Percentiles rank a stretch among this genome's conserved stretches.
Conservation (phyloP, 2,329 filamentous ascomycete genomes). For the Aspergillus niger region DNA sequence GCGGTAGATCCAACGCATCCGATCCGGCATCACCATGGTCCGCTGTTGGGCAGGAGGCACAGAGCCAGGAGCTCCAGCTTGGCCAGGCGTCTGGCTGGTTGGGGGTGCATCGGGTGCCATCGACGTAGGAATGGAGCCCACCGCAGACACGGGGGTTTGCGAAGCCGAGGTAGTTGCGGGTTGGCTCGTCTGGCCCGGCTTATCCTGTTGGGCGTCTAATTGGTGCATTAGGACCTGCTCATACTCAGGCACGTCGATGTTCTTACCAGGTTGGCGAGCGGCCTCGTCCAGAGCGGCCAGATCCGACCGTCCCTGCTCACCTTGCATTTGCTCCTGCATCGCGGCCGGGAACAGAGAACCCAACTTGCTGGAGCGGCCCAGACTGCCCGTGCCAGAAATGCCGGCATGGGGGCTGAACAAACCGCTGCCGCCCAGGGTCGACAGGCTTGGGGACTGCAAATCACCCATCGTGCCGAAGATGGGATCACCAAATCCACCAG, state of each 20-base stretch:
- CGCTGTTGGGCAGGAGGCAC: slow-evolving; percentile 70
- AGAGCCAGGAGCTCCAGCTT: slow-evolving; percentile 56
- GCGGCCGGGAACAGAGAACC: slow-evolving; percentile 83
- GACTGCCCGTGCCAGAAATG: slow-evolving; percentile 62
- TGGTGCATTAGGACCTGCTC: not conserved
- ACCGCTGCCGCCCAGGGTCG: slow-evolving; percentile 45
- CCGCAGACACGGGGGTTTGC: slow-evolving; percentile 40
- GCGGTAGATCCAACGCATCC: slow-evolving; percentile 98
- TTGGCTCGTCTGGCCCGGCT: slow-evolving; percentile 30
- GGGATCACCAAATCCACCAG: slow-evolving; percentile 57
- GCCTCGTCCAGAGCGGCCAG: slow-evolving; percentile 58
- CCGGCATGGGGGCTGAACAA: slow-evolving; percentile 66
- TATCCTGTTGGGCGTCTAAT: slow-evolving; percentile 34
- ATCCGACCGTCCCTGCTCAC: slow-evolving; percentile 62
- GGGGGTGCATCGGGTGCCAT: slow-evolving; percentile 35
- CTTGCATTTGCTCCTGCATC: slow-evolving; percentile 89
- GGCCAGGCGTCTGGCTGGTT: slow-evolving; percentile 38
- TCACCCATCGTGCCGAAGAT: slow-evolving; percentile 78
- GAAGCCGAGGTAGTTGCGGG: slow-evolving; percentile 36
- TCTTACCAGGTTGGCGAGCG: slow-evolving; percentile 59
- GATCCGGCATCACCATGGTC: slow-evolving; percentile 98
- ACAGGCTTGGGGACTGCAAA: slow-evolving; percentile 58
- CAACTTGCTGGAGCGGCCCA: slow-evolving; percentile 77
- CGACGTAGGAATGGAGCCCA: slow-evolving; percentile 34
- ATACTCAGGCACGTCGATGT: not conserved